A percentile compares a stretch with the other conserved stretches of the same genome.
These are phyloP conservation scores for Colletotrichum horii DNA, from an alignment of 2,329 filamentous ascomycete genomes.

Conservation along the genomic window DNA sequence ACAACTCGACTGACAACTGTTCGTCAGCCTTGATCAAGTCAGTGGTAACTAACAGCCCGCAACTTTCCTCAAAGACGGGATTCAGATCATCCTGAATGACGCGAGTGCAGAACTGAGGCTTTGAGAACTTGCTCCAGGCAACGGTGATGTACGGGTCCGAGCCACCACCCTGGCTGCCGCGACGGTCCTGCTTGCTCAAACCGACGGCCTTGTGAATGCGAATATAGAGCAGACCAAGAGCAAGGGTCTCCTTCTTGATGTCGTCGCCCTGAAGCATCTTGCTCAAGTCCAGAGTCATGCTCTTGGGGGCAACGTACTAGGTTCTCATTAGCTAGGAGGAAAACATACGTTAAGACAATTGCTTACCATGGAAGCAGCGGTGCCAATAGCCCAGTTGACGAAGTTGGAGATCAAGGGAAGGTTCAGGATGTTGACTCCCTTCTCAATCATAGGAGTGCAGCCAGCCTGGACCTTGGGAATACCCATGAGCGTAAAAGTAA, in stretches of 20 bases:
- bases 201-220: constrained; percentile 87
- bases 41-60: constrained; percentile 83
- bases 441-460: constrained; percentile 91
- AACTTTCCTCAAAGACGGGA: constrained; percentile 88
- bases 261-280: constrained; percentile 92
- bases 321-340: background rate
- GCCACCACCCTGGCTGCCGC: constrained; percentile 83
- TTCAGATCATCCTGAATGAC: constrained; percentile 96
- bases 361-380: constrained; percentile 75
- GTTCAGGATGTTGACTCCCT: constrained; percentile 89
- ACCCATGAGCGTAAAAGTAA: constrained; percentile 95
- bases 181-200: constrained; percentile 87
- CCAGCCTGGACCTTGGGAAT: constrained; percentile 87
- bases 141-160: constrained; percentile 96
- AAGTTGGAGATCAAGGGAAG: constrained; percentile 94
- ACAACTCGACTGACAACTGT: constrained; percentile 90
- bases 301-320: constrained; percentile 88
- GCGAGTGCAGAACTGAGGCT: constrained; percentile 96
- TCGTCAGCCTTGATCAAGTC: constrained; percentile 94
- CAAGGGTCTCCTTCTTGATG: constrained; percentile 86
- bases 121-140: constrained; percentile 94
- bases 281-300: constrained; percentile 87
- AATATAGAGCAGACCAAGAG: constrained; percentile 89
- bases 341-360: accelerated
- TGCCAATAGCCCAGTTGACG: constrained; percentile 91